Percentiles rank a stretch among this genome's conserved stretches.
Evolutionary conservation across 306 rosid genomes (phyloP).

Genomic region (Cucumis sativus): DNA sequence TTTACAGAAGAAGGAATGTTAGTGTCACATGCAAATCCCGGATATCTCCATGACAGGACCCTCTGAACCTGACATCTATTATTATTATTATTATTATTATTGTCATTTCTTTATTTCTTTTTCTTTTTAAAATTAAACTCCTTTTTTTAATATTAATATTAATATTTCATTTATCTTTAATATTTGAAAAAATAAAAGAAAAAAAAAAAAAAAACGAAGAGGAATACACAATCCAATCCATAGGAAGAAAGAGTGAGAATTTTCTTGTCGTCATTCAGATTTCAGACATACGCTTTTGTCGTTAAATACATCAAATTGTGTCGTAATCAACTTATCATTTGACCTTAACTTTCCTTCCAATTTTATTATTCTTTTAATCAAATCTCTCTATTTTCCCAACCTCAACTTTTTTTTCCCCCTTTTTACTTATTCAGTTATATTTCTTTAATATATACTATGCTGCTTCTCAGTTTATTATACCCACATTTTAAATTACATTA

Average conservation of each 20-base stretch:
- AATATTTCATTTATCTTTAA: not conserved
- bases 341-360: conserved; percentile 6
- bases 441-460: not conserved
- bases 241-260: not conserved
- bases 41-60: conserved; percentile 11
- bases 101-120: not conserved
- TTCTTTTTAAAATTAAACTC: not conserved
- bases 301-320: conserved; percentile 5
- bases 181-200: no score
- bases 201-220: not conserved
- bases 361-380: not conserved
- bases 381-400: not conserved
- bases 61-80: conserved; percentile 7
- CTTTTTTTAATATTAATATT: not conserved
- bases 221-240: not conserved
- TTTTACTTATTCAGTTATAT: not conserved
- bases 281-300: conserved; percentile 8
- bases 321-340: conserved; percentile 6
- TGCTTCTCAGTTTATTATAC: not conserved
- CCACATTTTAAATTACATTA: not conserved
- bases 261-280: conserved; percentile 6
- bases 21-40: conserved; percentile 14
- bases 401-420: not conserved
- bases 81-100: not conserved
- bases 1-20: conserved; percentile 11